Evolutionary conservation across 2,329 filamentous ascomycete species (phyloP).

Genomic region (Acarospora socialis): DNA sequence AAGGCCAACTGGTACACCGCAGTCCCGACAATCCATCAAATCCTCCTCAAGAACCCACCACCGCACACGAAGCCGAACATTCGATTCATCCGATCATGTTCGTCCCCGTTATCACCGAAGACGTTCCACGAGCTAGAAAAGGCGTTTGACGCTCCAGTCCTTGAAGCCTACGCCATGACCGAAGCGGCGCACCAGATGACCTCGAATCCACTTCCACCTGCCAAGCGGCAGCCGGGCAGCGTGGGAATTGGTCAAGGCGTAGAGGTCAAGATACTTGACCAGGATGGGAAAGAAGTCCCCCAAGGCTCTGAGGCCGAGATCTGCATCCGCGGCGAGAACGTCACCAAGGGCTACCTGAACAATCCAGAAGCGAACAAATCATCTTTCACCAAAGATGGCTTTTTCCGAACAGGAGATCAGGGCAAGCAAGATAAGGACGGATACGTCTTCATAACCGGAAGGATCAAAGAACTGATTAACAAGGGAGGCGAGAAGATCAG

Average conservation of each 20-base stretch:
- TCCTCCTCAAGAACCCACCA: constrained; percentile 59
- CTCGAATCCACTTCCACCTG: constrained; percentile 39
- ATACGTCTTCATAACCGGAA: constrained; percentile 74
- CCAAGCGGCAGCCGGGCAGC: constrained; percentile 44
- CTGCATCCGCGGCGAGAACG: constrained; percentile 67
- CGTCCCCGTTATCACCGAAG: constrained; percentile 68
- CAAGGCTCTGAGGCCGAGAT: constrained; percentile 66
- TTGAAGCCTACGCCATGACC: constrained; percentile 89
- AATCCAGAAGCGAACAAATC: constrained; percentile 61
- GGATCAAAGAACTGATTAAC: constrained; percentile 87
- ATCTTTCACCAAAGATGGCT: constrained; percentile 60
- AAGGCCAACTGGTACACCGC: constrained; percentile 85
- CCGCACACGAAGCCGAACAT: constrained; percentile 58
- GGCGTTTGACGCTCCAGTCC: constrained; percentile 61
- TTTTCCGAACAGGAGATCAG: constrained; percentile 81
- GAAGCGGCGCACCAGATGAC: constrained; percentile 81
- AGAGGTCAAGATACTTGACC: constrained; percentile 62
- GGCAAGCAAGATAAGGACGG: constrained; percentile 67
- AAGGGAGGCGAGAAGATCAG: constrained; percentile 76
- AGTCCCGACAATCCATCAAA: constrained; percentile 86
- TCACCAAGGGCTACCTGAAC: constrained; percentile 75
- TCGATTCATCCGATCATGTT: constrained; percentile 79
- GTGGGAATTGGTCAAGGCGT: constrained; percentile 76
- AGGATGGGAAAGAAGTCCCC: constrained; percentile 51
- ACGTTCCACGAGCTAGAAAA: constrained; percentile 67